Base-by-base conservation (phyloP, 441 rosid genomes). In the Gossypium davidsonii region DNA sequence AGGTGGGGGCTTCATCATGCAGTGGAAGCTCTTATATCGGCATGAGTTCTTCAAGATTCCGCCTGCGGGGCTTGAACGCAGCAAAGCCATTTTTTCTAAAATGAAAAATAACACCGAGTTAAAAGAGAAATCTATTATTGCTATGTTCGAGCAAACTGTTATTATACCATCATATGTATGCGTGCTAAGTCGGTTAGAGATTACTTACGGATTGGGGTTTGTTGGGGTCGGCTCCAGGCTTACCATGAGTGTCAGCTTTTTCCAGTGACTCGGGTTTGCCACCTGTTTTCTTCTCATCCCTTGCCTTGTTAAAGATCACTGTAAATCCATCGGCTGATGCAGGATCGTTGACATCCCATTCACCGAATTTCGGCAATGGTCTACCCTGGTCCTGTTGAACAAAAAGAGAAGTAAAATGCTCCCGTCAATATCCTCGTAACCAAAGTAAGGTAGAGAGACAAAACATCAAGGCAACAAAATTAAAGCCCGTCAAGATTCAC, bases 81-180 rank as follows among this genome's bases (percentile, higher is more conserved):
- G 89, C 97, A 92, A 72, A 94, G 85, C 98, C 97, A 92, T 74
- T 89, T 94, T 80, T 79, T 89, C 98, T 93, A 58, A 0, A 52
- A 14, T 0, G 91, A 53, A 79, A 77, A 79, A 20, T 42, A 79
- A 67, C 17, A 51, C 52, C 26, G n/a, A 28, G 66, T 61, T 34
- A 18, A 44, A 28, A 37, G 20, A 25, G 60, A 25, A 65, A 58
- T 20, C 42, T n/a, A 74, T 25, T 15, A 66, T 26, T 26, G 31
- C 31, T 26, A 26, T 0, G 31, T 26, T 26, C 5, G 1, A 3
- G 31, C 31, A 26, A 26, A 4, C 31, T 26, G 31, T 26, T 26
- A 26, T 26, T 26, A 26, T 26, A 26, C 31, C 31, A 26, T 15
- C 34, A 28, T 5, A 4, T 4, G 15, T 4, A 49, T 49, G 53